Conservation (phyloP, 768 basidiomycete species). For the Pulveroboletus ravenelii region DNA sequence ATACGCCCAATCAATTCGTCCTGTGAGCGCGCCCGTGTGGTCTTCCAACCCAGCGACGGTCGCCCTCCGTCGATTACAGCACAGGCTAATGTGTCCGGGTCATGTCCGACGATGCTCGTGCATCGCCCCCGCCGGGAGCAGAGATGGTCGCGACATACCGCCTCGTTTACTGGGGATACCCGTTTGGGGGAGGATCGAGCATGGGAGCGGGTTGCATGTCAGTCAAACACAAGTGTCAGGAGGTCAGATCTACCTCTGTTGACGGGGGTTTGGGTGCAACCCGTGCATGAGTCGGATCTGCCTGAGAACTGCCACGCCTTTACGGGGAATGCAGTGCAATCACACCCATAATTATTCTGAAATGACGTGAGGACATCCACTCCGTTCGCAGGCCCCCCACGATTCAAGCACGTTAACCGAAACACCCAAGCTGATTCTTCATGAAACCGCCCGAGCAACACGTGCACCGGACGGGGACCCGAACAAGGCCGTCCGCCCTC, state of each 20-base stretch:
- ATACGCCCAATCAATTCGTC: conserved; percentile 18
- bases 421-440: no score
- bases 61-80: conserved; percentile 4
- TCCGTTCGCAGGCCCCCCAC: conserved; percentile 19
- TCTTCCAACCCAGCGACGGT: conserved; percentile 27
- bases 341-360: conserved; percentile 9
- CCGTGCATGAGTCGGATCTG: conserved; percentile 25
- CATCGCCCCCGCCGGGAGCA: no score
- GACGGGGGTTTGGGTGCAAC: conserved; percentile 11
- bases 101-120: conserved; percentile 1
- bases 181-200: conserved; percentile 6
- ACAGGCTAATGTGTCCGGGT: conserved; percentile 7
- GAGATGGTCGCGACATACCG: neutral
- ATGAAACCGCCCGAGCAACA: no score
- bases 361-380: conserved; percentile 15
- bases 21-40: conserved; percentile 16
- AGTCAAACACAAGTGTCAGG: conserved; percentile 16
- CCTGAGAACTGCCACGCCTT: conserved; percentile 22
- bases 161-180: conserved; percentile 3
- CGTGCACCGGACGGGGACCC: no score
- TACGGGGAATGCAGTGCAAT: conserved; percentile 15
- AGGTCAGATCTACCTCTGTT: conserved; percentile 12
- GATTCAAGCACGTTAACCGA: no score
- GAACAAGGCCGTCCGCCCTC: no score
- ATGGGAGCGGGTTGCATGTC: conserved; percentile 15